Conservation (phyloP, 768 basidiomycete species). For the Hygrocybe punicea region DNA sequence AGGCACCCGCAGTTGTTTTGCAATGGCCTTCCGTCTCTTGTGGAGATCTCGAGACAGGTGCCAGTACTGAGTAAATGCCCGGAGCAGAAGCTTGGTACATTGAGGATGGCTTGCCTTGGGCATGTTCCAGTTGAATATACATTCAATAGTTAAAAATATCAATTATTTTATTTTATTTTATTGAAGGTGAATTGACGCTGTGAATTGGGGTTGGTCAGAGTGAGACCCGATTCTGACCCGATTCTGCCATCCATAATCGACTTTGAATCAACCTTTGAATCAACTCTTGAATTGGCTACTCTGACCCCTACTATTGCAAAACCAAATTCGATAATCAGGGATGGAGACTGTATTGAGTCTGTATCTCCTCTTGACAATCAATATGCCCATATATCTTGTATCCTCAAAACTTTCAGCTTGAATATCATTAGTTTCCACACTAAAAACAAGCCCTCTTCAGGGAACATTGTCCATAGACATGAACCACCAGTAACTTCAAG, state of each 20-base stretch:
- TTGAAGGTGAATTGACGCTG: neutral
- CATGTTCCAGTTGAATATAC: neutral
- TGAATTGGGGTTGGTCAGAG: neutral
- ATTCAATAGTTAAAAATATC: neutral
- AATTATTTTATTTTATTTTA: neutral
- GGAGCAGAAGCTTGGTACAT: neutral
- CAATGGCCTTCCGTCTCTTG: neutral
- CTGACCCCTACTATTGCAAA: constrained; percentile 46
- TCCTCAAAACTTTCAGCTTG: too few relatives aligned
- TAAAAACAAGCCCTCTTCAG: constrained; percentile 28
- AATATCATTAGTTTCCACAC: neutral
- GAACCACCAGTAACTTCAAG: constrained; percentile 91
- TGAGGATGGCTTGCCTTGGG: neutral
- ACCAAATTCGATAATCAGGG: constrained; percentile 71
- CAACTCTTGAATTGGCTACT: neutral
- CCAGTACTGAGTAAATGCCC: too few relatives aligned
- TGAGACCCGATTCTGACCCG: neutral
- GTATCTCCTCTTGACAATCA: too few relatives aligned
- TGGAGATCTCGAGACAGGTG: neutral
- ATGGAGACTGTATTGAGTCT: constrained; percentile 89
- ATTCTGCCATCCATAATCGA: neutral
- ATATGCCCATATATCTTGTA: too few relatives aligned
- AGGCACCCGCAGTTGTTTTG: neutral
- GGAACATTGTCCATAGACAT: constrained; percentile 93
- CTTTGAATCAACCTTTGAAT: too few relatives aligned